Percentiles rank a stretch among this genome's conserved stretches.
These are phyloP conservation scores for Castanea crenata DNA, from an alignment of 306 rosid species.

Conservation along the genomic window DNA sequence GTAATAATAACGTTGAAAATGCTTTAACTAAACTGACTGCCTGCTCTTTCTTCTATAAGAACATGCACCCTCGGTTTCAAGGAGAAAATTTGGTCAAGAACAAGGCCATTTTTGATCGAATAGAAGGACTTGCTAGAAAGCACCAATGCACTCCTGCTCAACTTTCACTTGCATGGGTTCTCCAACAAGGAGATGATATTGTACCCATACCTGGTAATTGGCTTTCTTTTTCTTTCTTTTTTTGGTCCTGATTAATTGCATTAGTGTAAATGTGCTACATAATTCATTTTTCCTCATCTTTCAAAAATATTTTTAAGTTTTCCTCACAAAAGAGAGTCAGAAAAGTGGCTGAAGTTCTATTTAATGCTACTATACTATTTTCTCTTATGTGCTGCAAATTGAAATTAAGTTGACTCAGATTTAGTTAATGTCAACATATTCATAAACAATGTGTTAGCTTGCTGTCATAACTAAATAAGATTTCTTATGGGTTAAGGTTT, in stretches of 20 bases:
- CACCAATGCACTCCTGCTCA: slow-evolving; percentile 54
- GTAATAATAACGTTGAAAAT: too few species aligned
- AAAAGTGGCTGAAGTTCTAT: not conserved
- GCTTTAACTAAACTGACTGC: not conserved
- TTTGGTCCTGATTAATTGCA: not conserved
- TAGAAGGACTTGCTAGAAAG: slow-evolving; percentile 49
- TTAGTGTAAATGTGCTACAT: too few species aligned
- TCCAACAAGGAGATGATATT: slow-evolving; percentile 63
- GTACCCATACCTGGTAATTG: slow-evolving; percentile 50
- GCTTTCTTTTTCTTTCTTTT: not conserved
- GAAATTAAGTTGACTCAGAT: too few species aligned
- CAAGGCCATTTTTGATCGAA: slow-evolving; percentile 42
- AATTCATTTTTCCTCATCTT: not conserved
- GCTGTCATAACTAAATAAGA: too few species aligned
- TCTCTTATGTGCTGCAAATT: not conserved
- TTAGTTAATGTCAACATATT: not conserved
- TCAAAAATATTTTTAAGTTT: too few species aligned
- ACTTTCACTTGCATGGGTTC: slow-evolving; percentile 70
- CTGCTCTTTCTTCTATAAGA: slow-evolving; percentile 24
- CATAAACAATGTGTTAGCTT: not conserved
- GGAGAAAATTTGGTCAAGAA: slow-evolving; percentile 48
- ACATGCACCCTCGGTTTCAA: slow-evolving; percentile 47
- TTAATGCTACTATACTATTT: not conserved
- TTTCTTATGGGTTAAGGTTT: too few species aligned
- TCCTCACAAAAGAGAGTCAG: not conserved